Conservation (phyloP, 768 basidiomycete genomes). For the Gloeopeniophorella convolvens region DNA sequence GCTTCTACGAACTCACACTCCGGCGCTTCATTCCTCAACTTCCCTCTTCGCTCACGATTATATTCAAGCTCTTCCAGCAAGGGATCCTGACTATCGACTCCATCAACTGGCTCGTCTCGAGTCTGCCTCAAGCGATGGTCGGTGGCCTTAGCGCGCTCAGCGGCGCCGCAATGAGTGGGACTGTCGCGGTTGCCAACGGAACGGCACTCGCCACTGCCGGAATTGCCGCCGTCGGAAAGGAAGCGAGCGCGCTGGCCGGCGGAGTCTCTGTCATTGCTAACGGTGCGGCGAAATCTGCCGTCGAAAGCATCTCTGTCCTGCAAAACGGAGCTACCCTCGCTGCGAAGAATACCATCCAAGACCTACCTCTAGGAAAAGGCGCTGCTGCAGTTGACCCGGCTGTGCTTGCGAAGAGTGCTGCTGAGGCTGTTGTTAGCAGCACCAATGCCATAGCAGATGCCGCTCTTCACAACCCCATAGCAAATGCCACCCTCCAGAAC, state of each 20-base stretch:
- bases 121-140: background rate
- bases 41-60: constrained; percentile 1
- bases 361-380: background rate
- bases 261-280: no score
- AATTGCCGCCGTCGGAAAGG: no score
- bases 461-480: background rate
- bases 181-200: no score
- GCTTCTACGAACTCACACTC: constrained; percentile 12
- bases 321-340: background rate
- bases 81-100: constrained; percentile 1
- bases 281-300: background rate
- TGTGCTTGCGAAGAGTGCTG: background rate
- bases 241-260: no score
- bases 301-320: background rate
- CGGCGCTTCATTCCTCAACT: background rate
- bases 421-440: background rate
- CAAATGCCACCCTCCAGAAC: background rate
- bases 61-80: constrained; percentile 2
- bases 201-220: no score
- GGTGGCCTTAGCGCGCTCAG: background rate
- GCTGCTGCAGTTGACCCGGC: background rate
- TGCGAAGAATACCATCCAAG: background rate
- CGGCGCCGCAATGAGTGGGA: constrained; percentile 4
- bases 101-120: constrained; percentile 8
- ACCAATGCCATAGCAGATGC: background rate